A percentile compares a stretch with the other conserved stretches of the same genome.
Evolutionary conservation across 2,329 filamentous ascomycete species (phyloP).

Genomic region (Geosmithia flava): DNA sequence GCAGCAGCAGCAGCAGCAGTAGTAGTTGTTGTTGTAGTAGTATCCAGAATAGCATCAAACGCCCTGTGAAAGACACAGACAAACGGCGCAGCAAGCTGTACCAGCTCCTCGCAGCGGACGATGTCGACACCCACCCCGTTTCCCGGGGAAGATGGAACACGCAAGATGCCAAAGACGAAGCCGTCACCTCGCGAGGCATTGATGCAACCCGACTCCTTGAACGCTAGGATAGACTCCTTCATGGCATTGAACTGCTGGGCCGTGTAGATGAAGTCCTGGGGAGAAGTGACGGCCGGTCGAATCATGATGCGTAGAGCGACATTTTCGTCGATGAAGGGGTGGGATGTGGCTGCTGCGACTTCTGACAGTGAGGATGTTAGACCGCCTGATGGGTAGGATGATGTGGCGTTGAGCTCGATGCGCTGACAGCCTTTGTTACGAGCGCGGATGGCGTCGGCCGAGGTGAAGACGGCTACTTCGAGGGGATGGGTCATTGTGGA

Average conservation of each 20-base stretch:
- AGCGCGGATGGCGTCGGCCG: slow-evolving; percentile 23
- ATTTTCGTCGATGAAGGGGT: slow-evolving; percentile 5
- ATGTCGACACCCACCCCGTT: slow-evolving; percentile 21
- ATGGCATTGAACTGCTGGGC: slow-evolving; percentile 29
- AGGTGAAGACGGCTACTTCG: slow-evolving; percentile 43
- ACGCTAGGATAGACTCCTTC: slow-evolving; percentile 21
- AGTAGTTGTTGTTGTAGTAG: slow-evolving; percentile 9
- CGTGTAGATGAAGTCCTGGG: slow-evolving; percentile 36
- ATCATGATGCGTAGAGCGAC: slow-evolving; percentile 42
- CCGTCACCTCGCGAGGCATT: slow-evolving; percentile 31
- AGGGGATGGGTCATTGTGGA: slow-evolving; percentile 16
- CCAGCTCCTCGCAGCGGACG: slow-evolving; percentile 24
- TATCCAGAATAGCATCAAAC: slow-evolving; percentile 30
- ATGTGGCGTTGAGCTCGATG: slow-evolving; percentile 39
- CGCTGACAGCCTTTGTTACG: slow-evolving; percentile 30
- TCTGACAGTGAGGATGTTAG: slow-evolving; percentile 33
- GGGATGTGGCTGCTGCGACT: slow-evolving; percentile 15
- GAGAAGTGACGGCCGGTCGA: slow-evolving; percentile 24
- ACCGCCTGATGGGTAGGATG: slow-evolving; percentile 37
- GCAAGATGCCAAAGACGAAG: slow-evolving; percentile 42
- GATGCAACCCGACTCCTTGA: slow-evolving; percentile 25
- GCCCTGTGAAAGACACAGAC: slow-evolving; percentile 43
- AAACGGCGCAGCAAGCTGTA: slow-evolving; percentile 26
- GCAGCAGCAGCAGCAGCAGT: no score
- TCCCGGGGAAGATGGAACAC: slow-evolving; percentile 1